phyloP scores from a whole-genome alignment of 805 yeast genomes.

The Zygosaccharomyces bailii region DNA sequence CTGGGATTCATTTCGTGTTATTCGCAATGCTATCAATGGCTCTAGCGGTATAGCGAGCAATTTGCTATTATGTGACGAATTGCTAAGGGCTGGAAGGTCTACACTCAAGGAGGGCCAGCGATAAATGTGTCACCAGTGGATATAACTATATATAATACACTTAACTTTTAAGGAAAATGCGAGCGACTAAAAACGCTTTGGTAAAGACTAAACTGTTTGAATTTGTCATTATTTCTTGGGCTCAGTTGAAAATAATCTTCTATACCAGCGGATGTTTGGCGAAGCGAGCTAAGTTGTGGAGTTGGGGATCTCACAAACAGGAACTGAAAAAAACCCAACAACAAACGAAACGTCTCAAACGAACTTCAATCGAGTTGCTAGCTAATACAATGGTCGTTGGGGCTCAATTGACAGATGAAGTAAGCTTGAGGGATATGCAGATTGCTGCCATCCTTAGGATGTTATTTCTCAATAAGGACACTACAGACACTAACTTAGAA shows the following conservation, averaged over 20 bases:
- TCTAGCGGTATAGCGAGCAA: slow-evolving; percentile 95
- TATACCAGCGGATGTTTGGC: neutral
- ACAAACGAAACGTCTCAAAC: neutral
- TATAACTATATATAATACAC: slow-evolving; percentile 5
- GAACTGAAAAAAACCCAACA: slow-evolving; percentile 1
- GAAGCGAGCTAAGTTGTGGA: slow-evolving; percentile 6
- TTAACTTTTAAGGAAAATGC: neutral
- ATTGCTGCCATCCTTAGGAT: slow-evolving; percentile 62
- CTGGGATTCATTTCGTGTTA: slow-evolving; percentile 93
- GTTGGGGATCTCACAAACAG: too few species aligned
- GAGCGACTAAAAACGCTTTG: too few species aligned
- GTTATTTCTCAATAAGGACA: slow-evolving; percentile 74
- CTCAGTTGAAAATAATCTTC: too few species aligned
- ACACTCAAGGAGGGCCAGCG: slow-evolving; percentile 64
- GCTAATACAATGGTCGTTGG: slow-evolving; percentile 10
- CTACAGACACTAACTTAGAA: slow-evolving; percentile 48
- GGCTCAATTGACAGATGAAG: slow-evolving; percentile 25
- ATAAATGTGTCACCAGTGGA: slow-evolving; percentile 8
- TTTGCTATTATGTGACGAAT: slow-evolving; percentile 88
- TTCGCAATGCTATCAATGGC: slow-evolving; percentile 86
- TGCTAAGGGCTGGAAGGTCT: slow-evolving; percentile 93
- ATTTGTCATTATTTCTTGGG: neutral
- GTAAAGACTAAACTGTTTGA: too few species aligned
- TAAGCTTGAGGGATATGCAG: slow-evolving; percentile 42
- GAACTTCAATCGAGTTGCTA: neutral